Conservation (phyloP, 2,329 filamentous ascomycete genomes). For the Chaetoscypha palmicola region DNA sequence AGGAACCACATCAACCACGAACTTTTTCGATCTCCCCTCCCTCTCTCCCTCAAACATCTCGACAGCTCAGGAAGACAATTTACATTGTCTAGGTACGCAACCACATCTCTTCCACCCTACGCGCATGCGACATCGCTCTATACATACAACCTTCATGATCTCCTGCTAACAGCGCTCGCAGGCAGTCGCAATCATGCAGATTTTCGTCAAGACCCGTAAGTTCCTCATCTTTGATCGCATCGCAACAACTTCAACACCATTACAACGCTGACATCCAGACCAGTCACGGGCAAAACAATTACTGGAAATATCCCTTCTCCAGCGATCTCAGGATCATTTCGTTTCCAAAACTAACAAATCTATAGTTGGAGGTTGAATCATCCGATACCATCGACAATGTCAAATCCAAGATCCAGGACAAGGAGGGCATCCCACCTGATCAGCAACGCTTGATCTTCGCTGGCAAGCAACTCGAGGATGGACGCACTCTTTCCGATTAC, state of each 20-base stretch:
- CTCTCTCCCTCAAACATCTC: neutral
- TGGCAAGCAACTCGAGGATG: constrained; percentile 99
- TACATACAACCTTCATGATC: neutral
- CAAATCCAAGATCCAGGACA: constrained; percentile 98
- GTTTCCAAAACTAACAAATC: too few relatives aligned
- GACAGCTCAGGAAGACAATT: constrained; percentile 30
- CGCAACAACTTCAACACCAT: neutral
- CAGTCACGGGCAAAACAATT: constrained; percentile 97
- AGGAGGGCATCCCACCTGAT: constrained; percentile 98
- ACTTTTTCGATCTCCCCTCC: constrained; percentile 1
- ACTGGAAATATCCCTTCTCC: too few relatives aligned
- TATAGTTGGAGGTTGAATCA: constrained; percentile 99
- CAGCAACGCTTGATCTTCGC: constrained; percentile 99
- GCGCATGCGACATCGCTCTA: neutral
- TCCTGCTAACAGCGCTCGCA: neutral
- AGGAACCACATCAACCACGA: neutral
- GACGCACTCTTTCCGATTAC: constrained; percentile 98
- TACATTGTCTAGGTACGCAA: constrained; percentile 28
- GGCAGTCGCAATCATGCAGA: constrained; percentile 25
- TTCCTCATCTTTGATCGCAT: neutral
- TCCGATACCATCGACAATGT: constrained; percentile 99
- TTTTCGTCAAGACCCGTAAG: constrained; percentile 61
- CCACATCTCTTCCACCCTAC: neutral
- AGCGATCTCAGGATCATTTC: too few relatives aligned
- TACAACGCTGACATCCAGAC: neutral